Base-by-base conservation (phyloP, 371 early-diverging fungal species). In the Paraphysoderma sedebokerense region DNA sequence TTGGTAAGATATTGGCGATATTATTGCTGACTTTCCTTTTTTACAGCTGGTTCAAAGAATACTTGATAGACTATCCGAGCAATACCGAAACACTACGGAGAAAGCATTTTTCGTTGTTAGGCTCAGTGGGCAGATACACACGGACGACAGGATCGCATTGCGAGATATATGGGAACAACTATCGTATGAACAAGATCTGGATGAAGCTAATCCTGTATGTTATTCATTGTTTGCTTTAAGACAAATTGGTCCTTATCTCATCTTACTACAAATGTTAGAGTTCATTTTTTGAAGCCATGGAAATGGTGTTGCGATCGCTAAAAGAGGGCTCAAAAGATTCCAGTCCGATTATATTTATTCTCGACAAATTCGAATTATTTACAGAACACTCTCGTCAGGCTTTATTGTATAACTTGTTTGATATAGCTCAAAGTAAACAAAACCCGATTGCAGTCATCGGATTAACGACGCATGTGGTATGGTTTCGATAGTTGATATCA, bases 311-410 rank as follows among this genome's bases (percentile, higher is more conserved):
- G 2, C 26, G 42, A 20, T 26, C 42, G 9, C 19, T 9, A 2
- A 2, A 3, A 23, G 39, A 6, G 26, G 12, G 7, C 2, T 15
- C 6, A 5, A 67, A 59, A 38, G 60, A 65, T 0, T 72, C 70
- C 2, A 51, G 71, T 27, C 84, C 85, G 0, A 66, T 90, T 17
- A 57, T 95, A 22, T 83, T 93, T 56, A 66, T 88, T 13, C 59
- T 95, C 33, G 92, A 95, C 31, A 88, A 88, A 52, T 83, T 95
- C 52, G 91, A 89, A 54, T 57, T 80, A 35, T 86, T 92, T 65
- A 82, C 90, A 1, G 72, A 78, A 41, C 91, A 90, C 44, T 74
- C 85, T 5, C 86, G 85, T 50, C 92, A 95, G 58, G 68, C 82
- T 0, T 63, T 95, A 13, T 66, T 95, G 6, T 92, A 95, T 56